These are phyloP conservation scores for Sporobolomyces phaffii DNA, from an alignment of 768 basidiomycete species.

Conservation along the genomic window DNA sequence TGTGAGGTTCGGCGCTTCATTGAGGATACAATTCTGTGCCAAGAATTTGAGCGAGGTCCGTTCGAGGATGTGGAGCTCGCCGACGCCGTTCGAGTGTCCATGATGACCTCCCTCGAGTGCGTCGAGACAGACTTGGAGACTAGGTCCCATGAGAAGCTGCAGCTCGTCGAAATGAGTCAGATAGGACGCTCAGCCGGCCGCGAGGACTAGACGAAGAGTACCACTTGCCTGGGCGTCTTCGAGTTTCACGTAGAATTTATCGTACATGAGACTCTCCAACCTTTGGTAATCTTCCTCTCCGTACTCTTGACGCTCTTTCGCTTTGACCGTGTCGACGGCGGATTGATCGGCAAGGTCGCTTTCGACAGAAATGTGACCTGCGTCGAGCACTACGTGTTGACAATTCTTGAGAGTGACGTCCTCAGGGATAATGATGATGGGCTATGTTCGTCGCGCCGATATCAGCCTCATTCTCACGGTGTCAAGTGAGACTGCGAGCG, in stretches of 20 bases:
- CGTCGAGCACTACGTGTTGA: constrained; percentile 85
- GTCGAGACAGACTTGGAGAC: constrained; percentile 70
- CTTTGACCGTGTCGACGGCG: constrained; percentile 66
- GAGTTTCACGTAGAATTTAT: constrained; percentile 73
- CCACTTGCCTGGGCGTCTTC: constrained; percentile 74
- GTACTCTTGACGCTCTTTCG: constrained; percentile 77
- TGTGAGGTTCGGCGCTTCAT: constrained; percentile 69
- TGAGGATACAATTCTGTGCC: constrained; percentile 88
- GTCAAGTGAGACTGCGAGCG: no score
- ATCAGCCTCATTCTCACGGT: no score
- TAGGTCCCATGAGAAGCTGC: constrained; percentile 82
- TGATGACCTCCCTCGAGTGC: constrained; percentile 59
- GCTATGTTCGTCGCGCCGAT: no score
- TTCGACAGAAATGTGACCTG: constrained; percentile 83
- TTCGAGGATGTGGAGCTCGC: constrained; percentile 77
- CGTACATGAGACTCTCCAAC: constrained; percentile 91
- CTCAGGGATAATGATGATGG: constrained; percentile 94
- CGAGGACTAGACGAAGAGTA: background rate
- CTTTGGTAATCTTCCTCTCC: constrained; percentile 76
- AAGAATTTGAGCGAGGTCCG: constrained; percentile 81
- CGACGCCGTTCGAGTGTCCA: background rate
- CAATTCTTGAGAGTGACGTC: constrained; percentile 69
- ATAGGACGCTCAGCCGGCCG: background rate
- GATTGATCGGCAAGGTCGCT: constrained; percentile 82
- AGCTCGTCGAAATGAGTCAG: background rate